Conservation (phyloP, 441 rosid species). For the Arabidopsis lyrata region DNA sequence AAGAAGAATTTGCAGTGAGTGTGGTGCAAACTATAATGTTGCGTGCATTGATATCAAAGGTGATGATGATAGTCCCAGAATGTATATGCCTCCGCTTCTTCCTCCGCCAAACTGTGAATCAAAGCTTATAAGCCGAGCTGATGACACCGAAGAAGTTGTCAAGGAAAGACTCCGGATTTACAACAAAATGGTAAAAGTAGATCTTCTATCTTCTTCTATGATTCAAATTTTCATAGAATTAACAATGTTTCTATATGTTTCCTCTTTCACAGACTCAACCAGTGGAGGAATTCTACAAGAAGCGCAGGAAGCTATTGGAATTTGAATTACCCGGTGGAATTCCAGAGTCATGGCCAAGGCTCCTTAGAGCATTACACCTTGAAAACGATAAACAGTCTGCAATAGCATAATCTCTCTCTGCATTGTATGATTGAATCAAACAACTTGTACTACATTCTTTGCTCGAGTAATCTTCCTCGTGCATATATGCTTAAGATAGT, state of each 20-base stretch:
- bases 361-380: conserved; percentile 86
- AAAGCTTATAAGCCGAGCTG: conserved; percentile 86
- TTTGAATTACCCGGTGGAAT: conserved; percentile 97
- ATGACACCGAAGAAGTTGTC: conserved; percentile 93
- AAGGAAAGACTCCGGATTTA: conserved; percentile 86
- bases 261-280: conserved; percentile 68
- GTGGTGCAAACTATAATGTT: conserved; percentile 87
- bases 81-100: conserved; percentile 96
- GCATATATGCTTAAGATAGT: conserved; percentile 32
- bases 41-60: conserved; percentile 89
- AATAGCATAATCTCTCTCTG: conserved; percentile 54
- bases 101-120: conserved; percentile 84
- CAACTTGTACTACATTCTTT: conserved; percentile 41
- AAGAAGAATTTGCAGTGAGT: conserved; percentile 89
- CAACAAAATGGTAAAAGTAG: conserved; percentile 61
- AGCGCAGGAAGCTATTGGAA: conserved; percentile 77
- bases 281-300: conserved; percentile 82
- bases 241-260: background rate
- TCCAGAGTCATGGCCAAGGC: conserved; percentile 95
- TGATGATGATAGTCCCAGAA: conserved; percentile 73
- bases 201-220: background rate
- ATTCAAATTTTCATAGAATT: background rate
- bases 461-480: conserved; percentile 33
- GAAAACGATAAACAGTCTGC: conserved; percentile 73
- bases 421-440: conserved; percentile 22